Evolutionary conservation across 352 stramenopile species (phyloP).

Genomic region (Phytophthora palmivora): DNA sequence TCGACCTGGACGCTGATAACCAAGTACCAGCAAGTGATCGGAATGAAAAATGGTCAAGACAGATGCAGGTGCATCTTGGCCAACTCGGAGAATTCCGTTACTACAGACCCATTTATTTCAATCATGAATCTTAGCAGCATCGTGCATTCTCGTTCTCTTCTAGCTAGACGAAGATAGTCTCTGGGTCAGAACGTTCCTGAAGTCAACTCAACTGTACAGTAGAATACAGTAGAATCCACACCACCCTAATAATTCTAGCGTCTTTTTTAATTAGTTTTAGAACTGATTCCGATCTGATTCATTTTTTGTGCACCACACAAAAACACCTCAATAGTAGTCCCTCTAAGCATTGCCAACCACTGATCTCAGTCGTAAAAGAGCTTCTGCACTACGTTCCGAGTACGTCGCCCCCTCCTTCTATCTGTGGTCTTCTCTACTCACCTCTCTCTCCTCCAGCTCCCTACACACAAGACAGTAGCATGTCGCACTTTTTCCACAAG

Average conservation of each 20-base stretch:
- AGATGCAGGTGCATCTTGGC: neutral
- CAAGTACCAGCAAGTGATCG: slow-evolving; percentile 8
- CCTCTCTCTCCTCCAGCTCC: slow-evolving; percentile 15
- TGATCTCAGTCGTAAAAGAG: slow-evolving; percentile 28
- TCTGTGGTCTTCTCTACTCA: slow-evolving; percentile 2
- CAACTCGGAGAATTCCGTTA: slow-evolving; percentile 23
- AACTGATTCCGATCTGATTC: too few relatives aligned
- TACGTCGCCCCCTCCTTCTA: slow-evolving; percentile 2
- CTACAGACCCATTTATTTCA: slow-evolving; percentile 16
- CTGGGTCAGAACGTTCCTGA: slow-evolving; percentile 12
- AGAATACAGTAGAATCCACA: too few relatives aligned
- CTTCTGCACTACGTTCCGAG: slow-evolving; percentile 5
- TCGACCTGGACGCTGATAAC: slow-evolving; percentile 17
- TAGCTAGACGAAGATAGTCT: slow-evolving; percentile 24
- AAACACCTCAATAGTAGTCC: neutral
- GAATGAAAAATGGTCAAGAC: slow-evolving; percentile 26
- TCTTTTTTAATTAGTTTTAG: too few relatives aligned
- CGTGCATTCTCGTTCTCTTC: neutral
- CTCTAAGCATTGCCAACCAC: slow-evolving; percentile 8
- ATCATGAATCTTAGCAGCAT: slow-evolving; percentile 10
- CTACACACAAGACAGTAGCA: slow-evolving; percentile 30
- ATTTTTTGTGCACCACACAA: slow-evolving; percentile 7
- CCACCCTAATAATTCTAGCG: too few relatives aligned
- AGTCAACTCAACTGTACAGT: too few relatives aligned
- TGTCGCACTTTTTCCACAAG: slow-evolving; percentile 92